phyloP scores from a whole-genome alignment of 164 flowering plant species.

The Pachysandra terminalis region DNA sequence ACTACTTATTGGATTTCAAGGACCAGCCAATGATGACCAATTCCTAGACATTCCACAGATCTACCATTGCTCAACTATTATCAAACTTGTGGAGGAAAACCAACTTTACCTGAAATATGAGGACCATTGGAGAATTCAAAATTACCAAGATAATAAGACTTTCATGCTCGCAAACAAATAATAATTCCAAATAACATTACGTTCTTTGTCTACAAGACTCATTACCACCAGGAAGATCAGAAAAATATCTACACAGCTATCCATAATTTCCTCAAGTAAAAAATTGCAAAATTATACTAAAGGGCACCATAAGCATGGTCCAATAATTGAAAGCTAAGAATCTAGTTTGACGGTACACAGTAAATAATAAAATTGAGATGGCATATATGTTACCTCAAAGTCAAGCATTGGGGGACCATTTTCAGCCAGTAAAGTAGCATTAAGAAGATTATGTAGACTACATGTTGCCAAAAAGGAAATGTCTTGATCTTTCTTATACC shows the following conservation, averaged over 20 bases:
- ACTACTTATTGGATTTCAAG: no score
- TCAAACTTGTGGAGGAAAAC: neutral
- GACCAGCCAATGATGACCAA: no score
- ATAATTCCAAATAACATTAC: no score
- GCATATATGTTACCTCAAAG: slow-evolving; percentile 58
- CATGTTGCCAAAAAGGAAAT: slow-evolving; percentile 68
- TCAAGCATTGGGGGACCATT: slow-evolving; percentile 95
- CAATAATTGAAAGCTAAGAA: no score
- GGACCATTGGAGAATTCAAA: neutral
- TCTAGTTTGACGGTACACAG: no score
- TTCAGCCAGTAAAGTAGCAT: slow-evolving; percentile 76
- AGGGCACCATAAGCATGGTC: no score
- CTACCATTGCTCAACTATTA: neutral
- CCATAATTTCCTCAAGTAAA: neutral
- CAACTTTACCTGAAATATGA: neutral
- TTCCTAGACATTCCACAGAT: neutral
- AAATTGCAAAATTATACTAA: neutral
- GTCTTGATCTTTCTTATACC: slow-evolving; percentile 87
- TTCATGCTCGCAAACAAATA: neutral
- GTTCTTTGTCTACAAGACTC: no score
- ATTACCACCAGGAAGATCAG: neutral
- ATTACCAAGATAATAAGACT: neutral
- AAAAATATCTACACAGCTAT: no score
- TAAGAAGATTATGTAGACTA: slow-evolving; percentile 68
- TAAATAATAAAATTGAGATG: neutral